phyloP scores from a whole-genome alignment of 768 basidiomycete species.

The Tricholomella constricta region DNA sequence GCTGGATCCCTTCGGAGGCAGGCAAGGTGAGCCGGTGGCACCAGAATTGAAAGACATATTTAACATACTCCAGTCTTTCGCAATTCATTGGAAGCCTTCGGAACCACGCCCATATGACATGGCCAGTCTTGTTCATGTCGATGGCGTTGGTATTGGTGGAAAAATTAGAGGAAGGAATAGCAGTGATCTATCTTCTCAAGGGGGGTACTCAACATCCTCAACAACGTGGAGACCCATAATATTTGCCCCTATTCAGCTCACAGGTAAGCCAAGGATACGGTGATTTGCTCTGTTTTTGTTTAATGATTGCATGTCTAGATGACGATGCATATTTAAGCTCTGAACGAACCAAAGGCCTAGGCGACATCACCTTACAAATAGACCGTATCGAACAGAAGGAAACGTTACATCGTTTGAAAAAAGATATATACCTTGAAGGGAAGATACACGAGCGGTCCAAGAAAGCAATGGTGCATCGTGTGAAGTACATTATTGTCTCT shows the following conservation, averaged over 20 bases:
- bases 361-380: slow-evolving; percentile 19
- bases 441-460: slow-evolving; percentile 28
- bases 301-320: slow-evolving; percentile 14
- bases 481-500: slow-evolving; percentile 14
- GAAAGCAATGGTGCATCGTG: slow-evolving; percentile 27
- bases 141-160: slow-evolving; percentile 4
- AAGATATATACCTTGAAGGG: not conserved
- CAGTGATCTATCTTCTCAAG: not conserved
- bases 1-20: slow-evolving; percentile 25
- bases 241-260: slow-evolving; percentile 14
- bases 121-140: not conserved
- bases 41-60: no score
- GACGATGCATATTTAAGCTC: slow-evolving; percentile 23
- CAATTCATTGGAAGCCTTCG: not conserved
- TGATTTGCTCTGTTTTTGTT: not conserved
- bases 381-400: not conserved
- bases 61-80: not conserved
- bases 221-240: slow-evolving; percentile 6
- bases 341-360: slow-evolving; percentile 10
- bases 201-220: not conserved
- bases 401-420: not conserved
- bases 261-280: slow-evolving; percentile 3
- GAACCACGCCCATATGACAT: not conserved
- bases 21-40: slow-evolving; percentile 26
- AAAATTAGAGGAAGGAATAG: not conserved